Conservation (phyloP, 2,329 filamentous ascomycete genomes). For the Paecilomyces dactylethromorphus region DNA sequence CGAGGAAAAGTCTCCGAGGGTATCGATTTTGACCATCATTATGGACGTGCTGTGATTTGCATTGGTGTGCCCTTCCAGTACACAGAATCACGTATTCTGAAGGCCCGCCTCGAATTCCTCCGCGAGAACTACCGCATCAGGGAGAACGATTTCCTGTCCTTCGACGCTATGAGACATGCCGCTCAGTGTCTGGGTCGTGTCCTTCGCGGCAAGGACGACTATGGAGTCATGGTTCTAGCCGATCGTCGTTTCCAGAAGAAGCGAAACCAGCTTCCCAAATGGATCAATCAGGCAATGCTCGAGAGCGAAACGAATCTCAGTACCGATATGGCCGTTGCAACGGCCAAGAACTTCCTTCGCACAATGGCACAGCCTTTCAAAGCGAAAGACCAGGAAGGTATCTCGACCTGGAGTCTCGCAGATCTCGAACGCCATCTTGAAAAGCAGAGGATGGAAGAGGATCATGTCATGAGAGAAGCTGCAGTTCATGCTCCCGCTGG, state of each 20-base stretch:
- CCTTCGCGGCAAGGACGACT: constrained; percentile 92
- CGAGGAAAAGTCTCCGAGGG: constrained; percentile 96
- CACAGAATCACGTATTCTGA: constrained; percentile 93
- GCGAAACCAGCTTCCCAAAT: constrained; percentile 82
- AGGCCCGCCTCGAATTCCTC: constrained; percentile 91
- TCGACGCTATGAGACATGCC: constrained; percentile 98
- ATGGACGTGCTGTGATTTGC: constrained; percentile 88
- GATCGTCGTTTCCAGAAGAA: constrained; percentile 93
- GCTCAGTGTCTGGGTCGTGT: constrained; percentile 95
- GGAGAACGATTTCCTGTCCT: constrained; percentile 95
- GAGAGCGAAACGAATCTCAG: constrained; percentile 85
- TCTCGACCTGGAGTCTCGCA: constrained; percentile 81
- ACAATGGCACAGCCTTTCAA: constrained; percentile 90
- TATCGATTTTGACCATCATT: constrained; percentile 99
- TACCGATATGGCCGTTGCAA: constrained; percentile 89
- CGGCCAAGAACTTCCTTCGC: constrained; percentile 80
- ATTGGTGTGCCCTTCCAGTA: constrained; percentile 99
- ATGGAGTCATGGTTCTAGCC: constrained; percentile 98
- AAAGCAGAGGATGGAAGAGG: constrained; percentile 66
- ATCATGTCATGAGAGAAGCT: constrained; percentile 56
- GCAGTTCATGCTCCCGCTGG: constrained; percentile 15
- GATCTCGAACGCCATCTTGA: constrained; percentile 64
- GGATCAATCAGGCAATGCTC: constrained; percentile 84
- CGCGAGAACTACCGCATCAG: constrained; percentile 94
- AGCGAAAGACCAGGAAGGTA: constrained; percentile 76